Base-by-base conservation (phyloP, 2,329 filamentous ascomycete genomes). In the Hypoxylon sp. region DNA sequence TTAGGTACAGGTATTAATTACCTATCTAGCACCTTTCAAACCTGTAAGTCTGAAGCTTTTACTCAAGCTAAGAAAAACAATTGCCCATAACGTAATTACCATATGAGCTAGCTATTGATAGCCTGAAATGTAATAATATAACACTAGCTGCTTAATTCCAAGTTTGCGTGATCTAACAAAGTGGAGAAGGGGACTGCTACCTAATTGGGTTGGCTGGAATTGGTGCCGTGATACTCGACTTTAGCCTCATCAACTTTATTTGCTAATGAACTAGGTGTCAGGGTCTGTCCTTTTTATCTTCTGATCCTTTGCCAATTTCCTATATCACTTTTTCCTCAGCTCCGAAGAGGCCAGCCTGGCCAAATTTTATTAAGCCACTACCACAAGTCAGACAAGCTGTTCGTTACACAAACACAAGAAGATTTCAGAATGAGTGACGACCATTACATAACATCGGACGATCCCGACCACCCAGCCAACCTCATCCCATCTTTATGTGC, bases 391-490 rank as follows among this genome's bases (percentile, higher is more conserved):
- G 16, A 17, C 13, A 2, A 13, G 29, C 6, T 35, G 27, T 12
- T 4, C 23, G 7, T 9, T 23, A 19, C 48, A 19, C 49, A 61
- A 45, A 50, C 59, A 23, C 17, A 44, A 20, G 43, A 61, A 58
- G n/a, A n/a, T n/a, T n/a, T n/a, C n/a, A n/a, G n/a, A 57, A 66
- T 53, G 35, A 69, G 70, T 62, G 75, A 78, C 61, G 78, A 86
- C 68, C 73, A 80, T 59, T 79, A 87, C 57, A 74, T 88, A 69
- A 73, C 73, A 27, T 88, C 85, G 7, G 68, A 74, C 20, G 85
- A 97, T 69, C 87, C 89, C 4, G 78, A 91, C 54, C 94, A 99
- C 73, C 94, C 94, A 15, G 92, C 94, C 61, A 99, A 99, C 75
- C 81, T 96, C 65, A 97, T 97, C 62, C 94, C 92, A 58, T 87